Evolutionary conservation across 2,329 filamentous ascomycete genomes (phyloP).

Genomic region (Thelonectria blattea): DNA sequence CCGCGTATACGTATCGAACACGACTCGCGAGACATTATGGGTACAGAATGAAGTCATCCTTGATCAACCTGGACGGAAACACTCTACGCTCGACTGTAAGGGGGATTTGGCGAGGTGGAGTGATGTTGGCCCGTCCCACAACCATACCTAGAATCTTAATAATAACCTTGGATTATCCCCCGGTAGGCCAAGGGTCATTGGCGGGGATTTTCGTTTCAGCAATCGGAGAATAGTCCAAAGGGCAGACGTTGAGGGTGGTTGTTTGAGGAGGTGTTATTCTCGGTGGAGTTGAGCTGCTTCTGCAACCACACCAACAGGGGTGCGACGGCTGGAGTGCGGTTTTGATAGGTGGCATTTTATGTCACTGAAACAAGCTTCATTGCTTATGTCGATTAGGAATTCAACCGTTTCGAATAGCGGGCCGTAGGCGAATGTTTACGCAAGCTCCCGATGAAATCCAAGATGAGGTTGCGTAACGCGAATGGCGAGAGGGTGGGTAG

Average conservation of each 20-base stretch:
- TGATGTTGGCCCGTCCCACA: background rate
- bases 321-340: background rate
- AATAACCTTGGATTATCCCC: background rate
- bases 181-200: background rate
- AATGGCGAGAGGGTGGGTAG: background rate
- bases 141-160: background rate
- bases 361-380: background rate
- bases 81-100: background rate
- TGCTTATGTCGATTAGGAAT: slow-evolving; percentile 1
- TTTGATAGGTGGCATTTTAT: background rate
- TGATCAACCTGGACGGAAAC: background rate
- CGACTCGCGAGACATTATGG: background rate
- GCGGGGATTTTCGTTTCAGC: background rate
- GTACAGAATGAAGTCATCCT: background rate
- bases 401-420: background rate
- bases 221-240: background rate
- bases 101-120: background rate
- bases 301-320: background rate
- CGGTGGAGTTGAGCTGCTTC: background rate
- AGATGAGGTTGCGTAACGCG: background rate
- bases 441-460: background rate
- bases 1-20: background rate
- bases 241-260: background rate
- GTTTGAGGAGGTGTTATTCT: background rate
- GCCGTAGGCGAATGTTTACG: background rate